These are phyloP conservation scores for Cardamine resedifolia DNA, from an alignment of 345 rosid species.

Conservation along the genomic window DNA sequence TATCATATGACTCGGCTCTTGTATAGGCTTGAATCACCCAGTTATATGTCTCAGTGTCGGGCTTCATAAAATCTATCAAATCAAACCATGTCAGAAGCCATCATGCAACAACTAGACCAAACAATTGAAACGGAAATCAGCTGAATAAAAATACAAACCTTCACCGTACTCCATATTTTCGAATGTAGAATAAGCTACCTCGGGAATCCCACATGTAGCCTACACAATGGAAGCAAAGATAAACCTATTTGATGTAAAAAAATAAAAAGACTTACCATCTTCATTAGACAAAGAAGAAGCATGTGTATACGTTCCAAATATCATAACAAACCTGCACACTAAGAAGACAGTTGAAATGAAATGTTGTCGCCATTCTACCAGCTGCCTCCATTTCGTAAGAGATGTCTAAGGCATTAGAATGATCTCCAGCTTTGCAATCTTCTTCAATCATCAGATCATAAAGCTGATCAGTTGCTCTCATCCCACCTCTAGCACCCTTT, in stretches of 20 bases:
- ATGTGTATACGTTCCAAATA: neutral
- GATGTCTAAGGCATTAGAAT: slow-evolving; percentile 90
- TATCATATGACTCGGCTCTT: slow-evolving; percentile 91
- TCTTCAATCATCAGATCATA: slow-evolving; percentile 85
- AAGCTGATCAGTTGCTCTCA: slow-evolving; percentile 77
- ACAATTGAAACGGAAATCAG: neutral
- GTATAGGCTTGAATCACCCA: slow-evolving; percentile 99
- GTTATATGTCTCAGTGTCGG: slow-evolving; percentile 90
- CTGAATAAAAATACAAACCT: slow-evolving; percentile 53
- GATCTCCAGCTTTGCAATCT: slow-evolving; percentile 93
- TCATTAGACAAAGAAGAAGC: slow-evolving; percentile 21
- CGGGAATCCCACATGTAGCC: slow-evolving; percentile 97
- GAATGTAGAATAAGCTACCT: slow-evolving; percentile 84
- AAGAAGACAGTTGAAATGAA: slow-evolving; percentile 93
- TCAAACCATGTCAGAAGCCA: slow-evolving; percentile 2
- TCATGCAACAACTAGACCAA: slow-evolving; percentile 22
- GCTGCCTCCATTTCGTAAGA: slow-evolving; percentile 97
- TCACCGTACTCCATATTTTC: slow-evolving; percentile 99
- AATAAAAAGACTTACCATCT: neutral
- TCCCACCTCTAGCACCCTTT: slow-evolving; percentile 80
- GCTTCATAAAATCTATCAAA: slow-evolving; percentile 79
- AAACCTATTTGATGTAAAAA: slow-evolving; percentile 31
- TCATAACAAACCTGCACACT: slow-evolving; percentile 76
- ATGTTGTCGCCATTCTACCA: slow-evolving; percentile 90
- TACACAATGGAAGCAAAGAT: slow-evolving; percentile 37